Evolutionary conservation across 2,329 filamentous ascomycete genomes (phyloP).

Genomic region (Teratosphaeria gauchensis): DNA sequence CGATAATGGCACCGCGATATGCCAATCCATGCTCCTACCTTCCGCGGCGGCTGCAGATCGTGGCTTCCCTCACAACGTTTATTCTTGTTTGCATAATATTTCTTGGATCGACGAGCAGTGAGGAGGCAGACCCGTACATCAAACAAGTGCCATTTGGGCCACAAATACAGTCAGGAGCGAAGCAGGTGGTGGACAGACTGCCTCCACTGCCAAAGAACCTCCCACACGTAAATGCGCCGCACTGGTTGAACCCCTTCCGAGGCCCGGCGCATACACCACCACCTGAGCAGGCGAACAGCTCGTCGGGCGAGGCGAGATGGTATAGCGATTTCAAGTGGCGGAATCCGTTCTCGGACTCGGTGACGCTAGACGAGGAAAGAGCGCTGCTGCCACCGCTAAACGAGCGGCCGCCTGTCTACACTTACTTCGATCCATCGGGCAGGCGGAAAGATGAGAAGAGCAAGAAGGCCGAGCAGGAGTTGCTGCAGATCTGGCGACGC

Average conservation of each 20-base stretch:
- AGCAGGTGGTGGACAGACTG: constrained; percentile 29
- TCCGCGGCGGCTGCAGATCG: constrained; percentile 39
- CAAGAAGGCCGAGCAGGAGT: constrained; percentile 62
- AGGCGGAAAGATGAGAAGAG: constrained; percentile 51
- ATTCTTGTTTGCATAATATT: constrained; percentile 29
- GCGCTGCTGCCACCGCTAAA: constrained; percentile 70
- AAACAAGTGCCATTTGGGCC: constrained; percentile 25
- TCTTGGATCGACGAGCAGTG: constrained; percentile 22
- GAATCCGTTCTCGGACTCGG: constrained; percentile 74
- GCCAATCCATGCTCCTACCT: constrained; percentile 29
- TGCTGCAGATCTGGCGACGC: constrained; percentile 78
- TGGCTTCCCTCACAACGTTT: constrained; percentile 30
- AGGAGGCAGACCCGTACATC: constrained; percentile 19
- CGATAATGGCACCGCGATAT: constrained; percentile 11
- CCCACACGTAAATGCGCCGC: constrained; percentile 21
- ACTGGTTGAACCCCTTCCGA: constrained; percentile 52
- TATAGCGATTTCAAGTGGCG: constrained; percentile 85
- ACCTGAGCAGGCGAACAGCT: constrained; percentile 66
- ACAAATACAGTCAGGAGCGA: constrained; percentile 29
- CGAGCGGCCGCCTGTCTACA: constrained; percentile 69
- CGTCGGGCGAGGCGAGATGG: constrained; percentile 71
- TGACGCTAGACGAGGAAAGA: constrained; percentile 71
- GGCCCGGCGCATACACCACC: constrained; percentile 62
- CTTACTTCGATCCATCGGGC: constrained; percentile 69
- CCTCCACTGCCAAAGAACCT: constrained; percentile 24